Evolutionary conservation across 2,329 filamentous ascomycete species (phyloP), one percentile per base, ranked within the genome.

Genomic region (Colletotrichum sp.): DNA sequence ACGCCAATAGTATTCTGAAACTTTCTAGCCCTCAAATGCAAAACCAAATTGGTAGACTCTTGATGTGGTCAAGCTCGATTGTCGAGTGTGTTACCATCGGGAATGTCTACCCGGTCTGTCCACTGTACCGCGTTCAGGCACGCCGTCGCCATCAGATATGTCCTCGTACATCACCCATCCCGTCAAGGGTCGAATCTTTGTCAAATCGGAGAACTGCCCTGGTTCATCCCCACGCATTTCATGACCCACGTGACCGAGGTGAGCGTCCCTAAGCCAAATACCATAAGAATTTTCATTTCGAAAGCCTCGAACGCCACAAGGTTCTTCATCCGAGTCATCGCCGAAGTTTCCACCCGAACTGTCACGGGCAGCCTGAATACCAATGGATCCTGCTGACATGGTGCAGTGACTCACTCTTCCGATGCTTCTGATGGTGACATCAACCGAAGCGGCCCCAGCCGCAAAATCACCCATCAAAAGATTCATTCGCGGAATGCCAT

Each of bases 201-300:
- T 12, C 32, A 68, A 24, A 1, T 28, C 13, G 13, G 48, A 26
- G 21, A 43, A 21, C 48, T 30, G 32, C 0, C 26, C 0, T 5
- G 12, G 66, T 21, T 0, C 32, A 2, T 68, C 55, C 12, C 0
- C 28, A 6, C 32, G 48, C 28, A 0, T 36, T n/a, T 2, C 1
- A 14, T 0, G 18, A n/a, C 6, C 10, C 34, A 16, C 21, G 0
- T 34, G 66, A 30, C n/a, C 48, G 28, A 1, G 0, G 1, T 7
- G 21, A 39, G 0, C 0, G 0, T 52, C 24, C 0, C 16, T 16
- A 0, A 26, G 16, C 43, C 43, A 48, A 7, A n/a, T 7, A 48
- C 39, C 39, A 12, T 48, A 48, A n/a, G 24, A 8, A 13, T 68
- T 36, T 10, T 7, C 13, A 6, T 0, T 1, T 28, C 12, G 30